A percentile compares a stretch with the other conserved stretches of the same genome.
phyloP scores from a whole-genome alignment of 306 rosid genomes.

The Gastrolobium villosum region DNA sequence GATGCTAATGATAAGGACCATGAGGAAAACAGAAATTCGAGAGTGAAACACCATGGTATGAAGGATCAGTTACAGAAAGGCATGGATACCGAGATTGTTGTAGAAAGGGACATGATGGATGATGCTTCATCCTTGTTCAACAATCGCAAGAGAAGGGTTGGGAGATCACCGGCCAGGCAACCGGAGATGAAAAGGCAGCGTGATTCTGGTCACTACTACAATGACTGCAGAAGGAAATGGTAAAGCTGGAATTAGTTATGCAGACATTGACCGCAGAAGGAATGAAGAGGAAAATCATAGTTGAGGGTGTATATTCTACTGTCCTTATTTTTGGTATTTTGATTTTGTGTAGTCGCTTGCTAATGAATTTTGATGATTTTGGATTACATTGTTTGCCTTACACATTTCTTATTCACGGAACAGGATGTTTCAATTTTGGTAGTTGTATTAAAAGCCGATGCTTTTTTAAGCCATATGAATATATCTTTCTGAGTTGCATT shows the following conservation, averaged over 20 bases:
- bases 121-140: constrained; percentile 64
- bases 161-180: constrained; percentile 58
- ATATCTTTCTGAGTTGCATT: too few relatives aligned
- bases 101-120: constrained; percentile 80
- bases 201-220: constrained; percentile 43
- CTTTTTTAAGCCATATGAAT: background rate
- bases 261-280: constrained; percentile 59
- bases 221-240: constrained; percentile 54
- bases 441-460: constrained; percentile 44
- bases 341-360: constrained; percentile 40
- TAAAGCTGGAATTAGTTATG: constrained; percentile 52
- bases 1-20: constrained; percentile 54
- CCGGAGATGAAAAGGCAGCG: constrained; percentile 61
- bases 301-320: constrained; percentile 44
- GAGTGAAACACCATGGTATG: constrained; percentile 17
- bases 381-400: constrained; percentile 46
- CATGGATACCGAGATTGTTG: constrained; percentile 60
- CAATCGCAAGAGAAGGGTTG: constrained; percentile 78
- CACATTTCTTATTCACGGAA: constrained; percentile 47
- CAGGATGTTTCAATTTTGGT: constrained; percentile 53
- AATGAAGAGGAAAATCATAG: constrained; percentile 58
- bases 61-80: constrained; percentile 54
- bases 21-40: constrained; percentile 57
- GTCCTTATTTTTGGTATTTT: constrained; percentile 43
- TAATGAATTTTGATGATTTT: constrained; percentile 44